Percentiles rank a stretch among this genome's conserved stretches.
These are phyloP conservation scores for Calocybe gangraenosa DNA, from an alignment of 768 basidiomycete genomes.

Conservation along the genomic window DNA sequence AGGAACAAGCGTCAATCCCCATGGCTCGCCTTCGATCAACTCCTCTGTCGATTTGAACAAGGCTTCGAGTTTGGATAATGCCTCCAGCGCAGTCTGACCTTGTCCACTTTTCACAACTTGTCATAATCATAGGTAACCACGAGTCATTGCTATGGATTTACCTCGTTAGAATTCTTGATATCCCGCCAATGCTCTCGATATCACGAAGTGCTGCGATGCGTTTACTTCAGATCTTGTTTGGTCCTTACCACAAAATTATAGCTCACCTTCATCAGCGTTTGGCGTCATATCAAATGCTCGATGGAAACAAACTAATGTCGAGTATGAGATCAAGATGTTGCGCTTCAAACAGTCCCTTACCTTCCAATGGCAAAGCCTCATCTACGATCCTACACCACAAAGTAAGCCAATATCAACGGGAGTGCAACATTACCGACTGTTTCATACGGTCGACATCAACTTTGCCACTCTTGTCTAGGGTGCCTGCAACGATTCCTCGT, in stretches of 20 bases:
- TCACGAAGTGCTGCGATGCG: constrained; percentile 36
- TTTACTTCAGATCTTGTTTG: constrained; percentile 1
- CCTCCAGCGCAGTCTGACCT: constrained; percentile 35
- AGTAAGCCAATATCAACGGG: neutral
- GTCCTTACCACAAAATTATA: neutral
- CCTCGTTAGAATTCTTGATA: constrained; percentile 82
- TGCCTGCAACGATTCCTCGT: constrained; percentile 65
- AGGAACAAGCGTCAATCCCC: constrained; percentile 54
- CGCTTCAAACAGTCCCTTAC: constrained; percentile 25
- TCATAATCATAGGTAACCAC: neutral
- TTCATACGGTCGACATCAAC: constrained; percentile 59
- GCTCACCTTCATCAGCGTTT: constrained; percentile 48
- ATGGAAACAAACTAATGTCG: constrained; percentile 66
- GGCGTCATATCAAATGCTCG: constrained; percentile 74
- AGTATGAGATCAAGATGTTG: constrained; percentile 1
- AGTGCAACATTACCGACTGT: constrained; percentile 33
- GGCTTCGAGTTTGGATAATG: constrained; percentile 34
- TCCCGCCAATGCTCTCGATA: constrained; percentile 52
- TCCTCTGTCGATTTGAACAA: constrained; percentile 34
- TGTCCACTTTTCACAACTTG: constrained; percentile 43
- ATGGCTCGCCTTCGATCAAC: constrained; percentile 32
- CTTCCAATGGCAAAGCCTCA: constrained; percentile 58
- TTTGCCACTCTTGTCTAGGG: constrained; percentile 50
- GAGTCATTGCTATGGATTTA: constrained; percentile 18
- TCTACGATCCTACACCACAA: constrained; percentile 42